Evolutionary conservation across 768 basidiomycete species (phyloP), one percentile per base, ranked within the genome.

Genomic region (Phaeolepiota aurea): DNA sequence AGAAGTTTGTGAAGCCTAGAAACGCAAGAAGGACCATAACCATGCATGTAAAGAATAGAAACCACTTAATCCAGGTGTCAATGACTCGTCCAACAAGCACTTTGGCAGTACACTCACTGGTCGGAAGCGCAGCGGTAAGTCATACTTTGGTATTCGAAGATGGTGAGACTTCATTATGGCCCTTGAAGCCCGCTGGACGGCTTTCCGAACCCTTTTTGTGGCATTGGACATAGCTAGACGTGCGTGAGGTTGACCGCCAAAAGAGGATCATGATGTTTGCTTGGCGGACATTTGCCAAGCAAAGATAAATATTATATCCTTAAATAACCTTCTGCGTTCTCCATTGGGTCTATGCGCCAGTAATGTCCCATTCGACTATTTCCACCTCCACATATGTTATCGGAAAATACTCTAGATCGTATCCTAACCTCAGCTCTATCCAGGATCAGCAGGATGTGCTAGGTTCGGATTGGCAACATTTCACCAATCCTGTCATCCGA

Each of bases 1-100:
- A 65, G 48, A 82, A 65, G 59, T 85, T 75, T 31, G 88, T 85
- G 58, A 91, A 78, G 10, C 88, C 86, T 14, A 91, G 64, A 40
- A 90, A 69, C 3, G 79, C 86, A 12, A 91, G 71, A 5, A 76
- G 43, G 23, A 82, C 52, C 76, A 89, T 84, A 38, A 87, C 69
- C 19, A 80, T 23, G 47, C 61, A 63, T 20, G 87, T 87, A 52
- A 83, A 79, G 20, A 76, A 47, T n/a, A 88, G 53, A 52, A 91
- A 91, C 87, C 87, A 90, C 87, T 89, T 38, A 2, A 30, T 20
- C 14, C 16, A 21, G 25, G 40, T 45, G 23, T 16, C 18, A 22
- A 30, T 19, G 15, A 13, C 20, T 31, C 28, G 16, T 19, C 20
- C 14, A 15, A 35, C 14, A 36, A 20, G 40, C 33, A 43, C 33